Conservation (phyloP, 257 asterid genomes). For the Petrea volubilis region DNA sequence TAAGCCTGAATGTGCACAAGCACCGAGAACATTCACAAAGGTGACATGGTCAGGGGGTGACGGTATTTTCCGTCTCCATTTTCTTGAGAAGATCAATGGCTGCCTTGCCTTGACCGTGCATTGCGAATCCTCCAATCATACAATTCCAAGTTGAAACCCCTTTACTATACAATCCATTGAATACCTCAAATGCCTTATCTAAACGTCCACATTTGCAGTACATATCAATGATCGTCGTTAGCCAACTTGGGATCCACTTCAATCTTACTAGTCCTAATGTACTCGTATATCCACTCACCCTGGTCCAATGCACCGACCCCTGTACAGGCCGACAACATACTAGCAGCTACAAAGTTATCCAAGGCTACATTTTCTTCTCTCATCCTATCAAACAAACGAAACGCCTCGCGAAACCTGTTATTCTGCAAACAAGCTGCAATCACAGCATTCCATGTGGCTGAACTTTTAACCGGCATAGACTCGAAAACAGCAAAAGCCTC, state of each 20-base stretch:
- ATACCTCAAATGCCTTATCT: slow-evolving; percentile 65
- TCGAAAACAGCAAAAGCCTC: slow-evolving; percentile 58
- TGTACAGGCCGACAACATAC: slow-evolving; percentile 80
- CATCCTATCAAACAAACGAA: slow-evolving; percentile 62
- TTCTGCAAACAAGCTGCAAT: slow-evolving; percentile 70
- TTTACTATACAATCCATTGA: slow-evolving; percentile 42
- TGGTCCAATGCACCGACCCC: slow-evolving; percentile 72
- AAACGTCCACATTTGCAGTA: slow-evolving; percentile 82
- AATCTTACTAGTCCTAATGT: slow-evolving; percentile 41
- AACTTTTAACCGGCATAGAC: slow-evolving; percentile 48
- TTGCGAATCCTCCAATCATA: slow-evolving; percentile 89
- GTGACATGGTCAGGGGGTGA: slow-evolving; percentile 66
- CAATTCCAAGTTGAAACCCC: slow-evolving; percentile 88
- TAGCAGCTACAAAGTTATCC: slow-evolving; percentile 80
- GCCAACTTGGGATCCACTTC: slow-evolving; percentile 61
- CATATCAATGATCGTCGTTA: slow-evolving; percentile 68
- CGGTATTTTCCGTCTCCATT: slow-evolving; percentile 57
- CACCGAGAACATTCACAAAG: slow-evolving; percentile 74
- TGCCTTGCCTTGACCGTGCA: slow-evolving; percentile 70
- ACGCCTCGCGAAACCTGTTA: slow-evolving; percentile 56
- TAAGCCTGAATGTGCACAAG: slow-evolving; percentile 83
- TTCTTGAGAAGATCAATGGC: slow-evolving; percentile 70
- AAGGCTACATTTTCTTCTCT: slow-evolving; percentile 41
- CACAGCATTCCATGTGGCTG: slow-evolving; percentile 81
- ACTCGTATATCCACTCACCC: slow-evolving; percentile 65